These are phyloP conservation scores for Suillus lakei DNA, from an alignment of 768 basidiomycete genomes.

Conservation along the genomic window DNA sequence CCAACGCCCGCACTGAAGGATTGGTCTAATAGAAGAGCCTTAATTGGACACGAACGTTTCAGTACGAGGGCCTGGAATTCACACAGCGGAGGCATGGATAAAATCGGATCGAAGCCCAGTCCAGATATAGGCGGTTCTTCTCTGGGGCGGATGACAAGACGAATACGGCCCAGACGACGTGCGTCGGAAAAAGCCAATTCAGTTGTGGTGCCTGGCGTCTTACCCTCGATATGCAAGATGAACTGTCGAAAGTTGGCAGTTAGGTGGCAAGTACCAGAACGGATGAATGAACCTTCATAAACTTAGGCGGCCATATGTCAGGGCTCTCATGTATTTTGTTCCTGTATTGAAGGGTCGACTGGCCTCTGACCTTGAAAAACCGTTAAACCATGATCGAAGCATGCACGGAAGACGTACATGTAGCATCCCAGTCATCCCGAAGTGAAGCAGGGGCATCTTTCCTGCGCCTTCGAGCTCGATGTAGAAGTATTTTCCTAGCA, in stretches of 20 bases:
- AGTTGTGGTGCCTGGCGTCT: conserved; percentile 38
- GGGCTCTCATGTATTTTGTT: conserved; percentile 44
- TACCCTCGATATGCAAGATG: conserved; percentile 59
- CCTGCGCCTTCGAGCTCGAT: conserved; percentile 65
- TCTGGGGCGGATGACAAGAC: conserved; percentile 60
- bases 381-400: not conserved
- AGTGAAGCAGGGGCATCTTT: conserved; percentile 71
- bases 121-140: conserved; percentile 71
- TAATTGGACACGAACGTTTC: conserved; percentile 68
- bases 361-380: conserved; percentile 48
- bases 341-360: conserved; percentile 53
- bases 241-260: conserved; percentile 45
- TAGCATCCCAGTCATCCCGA: conserved; percentile 88
- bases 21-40: conserved; percentile 79
- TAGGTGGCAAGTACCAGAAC: not conserved
- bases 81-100: conserved; percentile 63
- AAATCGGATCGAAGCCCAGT: conserved; percentile 79
- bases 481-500: conserved; percentile 67
- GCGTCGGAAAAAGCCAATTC: conserved; percentile 76
- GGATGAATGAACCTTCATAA: conserved; percentile 56
- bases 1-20: conserved; percentile 82
- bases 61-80: conserved; percentile 53
- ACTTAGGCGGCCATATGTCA: conserved; percentile 67
- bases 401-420: conserved; percentile 44
- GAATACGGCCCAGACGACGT: conserved; percentile 71